These are phyloP conservation scores for Pinus taeda DNA, from an alignment of 75 land plant genomes.

Conservation along the genomic window DNA sequence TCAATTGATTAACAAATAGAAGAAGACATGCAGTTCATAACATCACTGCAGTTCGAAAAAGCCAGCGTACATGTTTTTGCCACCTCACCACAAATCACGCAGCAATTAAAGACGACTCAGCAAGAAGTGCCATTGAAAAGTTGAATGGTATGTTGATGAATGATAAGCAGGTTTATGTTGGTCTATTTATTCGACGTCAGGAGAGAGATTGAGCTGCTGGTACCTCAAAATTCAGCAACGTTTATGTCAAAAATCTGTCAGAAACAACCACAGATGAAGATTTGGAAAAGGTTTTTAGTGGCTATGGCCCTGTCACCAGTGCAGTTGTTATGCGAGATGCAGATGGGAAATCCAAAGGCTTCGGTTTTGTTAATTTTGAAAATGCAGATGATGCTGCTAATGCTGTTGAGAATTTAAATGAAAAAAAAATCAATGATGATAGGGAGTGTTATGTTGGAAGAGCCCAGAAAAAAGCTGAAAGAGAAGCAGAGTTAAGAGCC, in stretches of 20 bases:
- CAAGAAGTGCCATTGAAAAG: conserved; percentile 53
- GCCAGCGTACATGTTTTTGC: too few species aligned
- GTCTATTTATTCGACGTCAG: conserved; percentile 58
- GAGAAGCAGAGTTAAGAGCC: conserved; percentile 65
- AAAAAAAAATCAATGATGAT: conserved; percentile 28
- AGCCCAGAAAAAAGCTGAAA: conserved; percentile 73
- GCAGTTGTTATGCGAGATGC: conserved; percentile 69
- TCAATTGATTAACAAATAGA: too few species aligned
- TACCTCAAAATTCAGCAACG: conserved; percentile 68
- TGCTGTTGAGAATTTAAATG: conserved; percentile 66
- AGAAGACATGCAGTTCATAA: too few species aligned
- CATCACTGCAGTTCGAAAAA: too few species aligned
- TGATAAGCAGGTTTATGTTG: conserved; percentile 67
- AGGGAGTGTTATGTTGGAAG: conserved; percentile 75
- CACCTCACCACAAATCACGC: too few species aligned
- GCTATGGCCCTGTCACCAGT: conserved; percentile 61
- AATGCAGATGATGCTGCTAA: conserved; percentile 55
- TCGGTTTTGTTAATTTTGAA: conserved; percentile 79
- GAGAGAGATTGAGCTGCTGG: conserved; percentile 50
- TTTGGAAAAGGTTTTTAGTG: conserved; percentile 44
- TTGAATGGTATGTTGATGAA: conserved; percentile 77
- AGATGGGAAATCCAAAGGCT: conserved; percentile 64
- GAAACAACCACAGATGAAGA: conserved; percentile 54
- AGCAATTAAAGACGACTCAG: conserved; percentile 69
- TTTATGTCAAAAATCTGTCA: conserved; percentile 70